Base-by-base conservation (phyloP, 768 basidiomycete genomes). In the Trametes maxima region DNA sequence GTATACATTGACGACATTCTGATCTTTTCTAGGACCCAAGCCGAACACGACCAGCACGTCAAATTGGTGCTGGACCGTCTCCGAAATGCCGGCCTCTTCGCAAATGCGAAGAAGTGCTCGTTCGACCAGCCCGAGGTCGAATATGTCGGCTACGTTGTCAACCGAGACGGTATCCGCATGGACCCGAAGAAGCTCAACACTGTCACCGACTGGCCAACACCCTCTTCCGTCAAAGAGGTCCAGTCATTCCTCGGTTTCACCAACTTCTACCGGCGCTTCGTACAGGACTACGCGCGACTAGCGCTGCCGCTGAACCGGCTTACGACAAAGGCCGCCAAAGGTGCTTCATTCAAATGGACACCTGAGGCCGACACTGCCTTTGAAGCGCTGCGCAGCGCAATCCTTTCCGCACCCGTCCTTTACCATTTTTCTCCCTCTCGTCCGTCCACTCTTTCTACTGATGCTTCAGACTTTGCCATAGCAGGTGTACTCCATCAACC, bases 121-220 rank as follows among this genome's bases (percentile, higher is more conserved):
- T 81, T 79, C 60, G 70, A 78, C 65, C 62, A 66, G 6, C 35
- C 69, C 1, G 62, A 73, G 28, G 75, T 80, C 16, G 75, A 79
- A 48, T 81, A 76, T 67, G 70, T 82, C 1, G 80, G 81, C 8
- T 76, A 75, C 59, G 59, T 81, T 35, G 64, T 82, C 48, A 46
- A 63, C 11, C 57, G 65, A 2, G 65, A 70, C 5, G 70, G 70
- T n/a, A 64, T 81, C 40, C 28, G 40, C 11, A 81, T 82, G 78
- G 72, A 78, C 58, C 70, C 72, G 2, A 66, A 60, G 19, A 85
- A 84, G 67, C 63, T 83, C 21, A 49, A 74, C 6, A 67, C 69
- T 0, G 71, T 76, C n/a, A 2, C 47, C 0, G 62, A 70, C n/a
- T 77, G 76, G 75, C 75, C 72, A 1, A 22, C 22, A 7, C 71